These are phyloP conservation scores for Mycosarcoma maydis DNA, from an alignment of 1,284 basidiomycete species.

Conservation along the genomic window DNA sequence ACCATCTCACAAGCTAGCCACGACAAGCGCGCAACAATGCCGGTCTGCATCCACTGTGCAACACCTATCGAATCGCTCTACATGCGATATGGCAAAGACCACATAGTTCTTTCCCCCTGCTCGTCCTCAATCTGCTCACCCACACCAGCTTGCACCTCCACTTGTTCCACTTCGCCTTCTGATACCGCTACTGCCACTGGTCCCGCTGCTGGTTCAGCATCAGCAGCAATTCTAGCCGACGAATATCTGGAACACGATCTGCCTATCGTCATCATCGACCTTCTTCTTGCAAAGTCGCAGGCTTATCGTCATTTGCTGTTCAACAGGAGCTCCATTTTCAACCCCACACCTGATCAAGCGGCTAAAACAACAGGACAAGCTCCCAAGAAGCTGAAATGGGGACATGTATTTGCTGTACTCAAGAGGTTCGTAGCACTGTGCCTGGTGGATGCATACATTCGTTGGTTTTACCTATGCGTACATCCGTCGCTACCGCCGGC, in stretches of 20 bases:
- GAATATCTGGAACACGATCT: slow-evolving; percentile 88
- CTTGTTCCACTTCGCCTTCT: slow-evolving; percentile 27
- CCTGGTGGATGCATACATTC: slow-evolving; percentile 44
- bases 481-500: slow-evolving; percentile 52
- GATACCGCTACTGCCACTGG: too few relatives aligned
- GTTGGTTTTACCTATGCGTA: slow-evolving; percentile 64
- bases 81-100: slow-evolving; percentile 40
- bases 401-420: slow-evolving; percentile 4
- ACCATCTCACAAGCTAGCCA: too few relatives aligned
- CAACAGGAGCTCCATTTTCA: slow-evolving; percentile 71
- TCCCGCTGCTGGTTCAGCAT: background rate
- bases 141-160: background rate
- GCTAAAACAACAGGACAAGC: too few relatives aligned
- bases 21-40: too few relatives aligned
- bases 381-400: too few relatives aligned
- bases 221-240: slow-evolving; percentile 73
- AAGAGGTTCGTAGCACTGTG: slow-evolving; percentile 21
- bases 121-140: slow-evolving; percentile 11
- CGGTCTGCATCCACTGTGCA: slow-evolving; percentile 47
- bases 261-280: slow-evolving; percentile 80
- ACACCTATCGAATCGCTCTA: slow-evolving; percentile 34
- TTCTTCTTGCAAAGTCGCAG: slow-evolving; percentile 84
- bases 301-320: slow-evolving; percentile 90
- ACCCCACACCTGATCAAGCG: background rate
- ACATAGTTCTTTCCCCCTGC: slow-evolving; percentile 42